Evolutionary conservation across 176 grass and related monocot species (phyloP).

Genomic region (Luzula sylvatica): DNA sequence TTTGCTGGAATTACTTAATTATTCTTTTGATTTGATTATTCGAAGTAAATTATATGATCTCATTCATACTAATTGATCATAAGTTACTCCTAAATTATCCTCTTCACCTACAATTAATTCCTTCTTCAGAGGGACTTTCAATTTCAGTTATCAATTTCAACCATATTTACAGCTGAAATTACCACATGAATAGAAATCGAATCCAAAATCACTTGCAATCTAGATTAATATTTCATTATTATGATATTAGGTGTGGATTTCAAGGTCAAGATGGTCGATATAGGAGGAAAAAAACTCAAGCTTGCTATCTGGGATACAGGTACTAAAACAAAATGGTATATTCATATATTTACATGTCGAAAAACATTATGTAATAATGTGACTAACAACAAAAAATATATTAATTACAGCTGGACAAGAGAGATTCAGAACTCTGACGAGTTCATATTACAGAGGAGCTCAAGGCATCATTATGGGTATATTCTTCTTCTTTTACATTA

Average conservation of each 20-base stretch:
- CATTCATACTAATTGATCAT: too few species aligned
- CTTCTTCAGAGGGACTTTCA: too few species aligned
- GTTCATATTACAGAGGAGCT: constrained; percentile 93
- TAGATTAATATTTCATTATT: not conserved
- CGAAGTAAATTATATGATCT: too few species aligned
- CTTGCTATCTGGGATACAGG: constrained; percentile 99
- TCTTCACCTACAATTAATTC: too few species aligned
- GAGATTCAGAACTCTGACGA: constrained; percentile 82
- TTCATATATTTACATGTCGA: not conserved
- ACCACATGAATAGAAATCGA: too few species aligned
- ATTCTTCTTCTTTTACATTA: constrained; percentile 12
- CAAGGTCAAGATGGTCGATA: constrained; percentile 95
- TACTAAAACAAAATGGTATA: constrained; percentile 6
- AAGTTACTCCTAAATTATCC: too few species aligned
- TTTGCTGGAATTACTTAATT: too few species aligned
- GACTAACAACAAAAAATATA: not conserved
- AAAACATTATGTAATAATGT: not conserved
- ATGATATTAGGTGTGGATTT: constrained; percentile 69
- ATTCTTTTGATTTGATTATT: too few species aligned
- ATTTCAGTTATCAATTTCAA: too few species aligned
- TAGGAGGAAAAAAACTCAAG: constrained; percentile 86
- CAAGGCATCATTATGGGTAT: constrained; percentile 93
- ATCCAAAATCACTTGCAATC: too few species aligned
- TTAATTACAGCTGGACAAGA: constrained; percentile 74
- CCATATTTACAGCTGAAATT: too few species aligned